phyloP scores from a whole-genome alignment of 139 green algal genomes.

The Chlorella ohadii region DNA sequence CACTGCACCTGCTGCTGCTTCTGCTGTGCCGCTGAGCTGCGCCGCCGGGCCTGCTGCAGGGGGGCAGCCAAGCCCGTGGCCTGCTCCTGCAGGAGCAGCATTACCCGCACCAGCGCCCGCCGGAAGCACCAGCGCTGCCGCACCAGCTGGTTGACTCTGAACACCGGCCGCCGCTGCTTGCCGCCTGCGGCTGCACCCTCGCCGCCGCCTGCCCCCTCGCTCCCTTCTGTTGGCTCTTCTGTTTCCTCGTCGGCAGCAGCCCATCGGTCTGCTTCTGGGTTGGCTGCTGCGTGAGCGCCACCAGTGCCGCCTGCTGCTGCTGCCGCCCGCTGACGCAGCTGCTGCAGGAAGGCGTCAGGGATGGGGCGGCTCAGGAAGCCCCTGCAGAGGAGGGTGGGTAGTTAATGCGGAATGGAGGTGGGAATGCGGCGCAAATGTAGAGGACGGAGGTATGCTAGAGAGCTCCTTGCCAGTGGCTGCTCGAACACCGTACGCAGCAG shows the following conservation, averaged over 20 bases:
- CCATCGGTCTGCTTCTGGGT: neutral
- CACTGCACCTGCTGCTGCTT: conserved; percentile 4
- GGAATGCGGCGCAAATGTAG: too few relatives aligned
- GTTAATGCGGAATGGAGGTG: too few relatives aligned
- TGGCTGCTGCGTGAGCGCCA: neutral
- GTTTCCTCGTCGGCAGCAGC: neutral
- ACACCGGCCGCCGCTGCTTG: conserved; percentile 10
- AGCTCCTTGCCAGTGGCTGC: too few relatives aligned
- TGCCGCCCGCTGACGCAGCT: neutral
- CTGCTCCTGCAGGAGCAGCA: conserved; percentile 33
- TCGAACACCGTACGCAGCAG: too few relatives aligned
- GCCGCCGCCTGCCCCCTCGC: neutral
- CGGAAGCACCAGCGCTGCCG: conserved; percentile 57
- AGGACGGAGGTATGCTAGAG: too few relatives aligned
- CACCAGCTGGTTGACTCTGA: conserved; percentile 10
- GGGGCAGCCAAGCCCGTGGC: neutral
- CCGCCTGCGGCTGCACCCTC: neutral
- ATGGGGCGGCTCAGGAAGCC: conserved; percentile 30
- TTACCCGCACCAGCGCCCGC: conserved; percentile 35
- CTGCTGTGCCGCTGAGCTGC: neutral
- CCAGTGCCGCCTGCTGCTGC: neutral
- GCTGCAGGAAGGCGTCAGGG: neutral
- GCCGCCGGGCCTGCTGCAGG: neutral
- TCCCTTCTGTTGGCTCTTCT: neutral
- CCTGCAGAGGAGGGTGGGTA: neutral